These are phyloP conservation scores for Zygoascus bituminiphila DNA, from an alignment of 805 yeast species.

Conservation along the genomic window DNA sequence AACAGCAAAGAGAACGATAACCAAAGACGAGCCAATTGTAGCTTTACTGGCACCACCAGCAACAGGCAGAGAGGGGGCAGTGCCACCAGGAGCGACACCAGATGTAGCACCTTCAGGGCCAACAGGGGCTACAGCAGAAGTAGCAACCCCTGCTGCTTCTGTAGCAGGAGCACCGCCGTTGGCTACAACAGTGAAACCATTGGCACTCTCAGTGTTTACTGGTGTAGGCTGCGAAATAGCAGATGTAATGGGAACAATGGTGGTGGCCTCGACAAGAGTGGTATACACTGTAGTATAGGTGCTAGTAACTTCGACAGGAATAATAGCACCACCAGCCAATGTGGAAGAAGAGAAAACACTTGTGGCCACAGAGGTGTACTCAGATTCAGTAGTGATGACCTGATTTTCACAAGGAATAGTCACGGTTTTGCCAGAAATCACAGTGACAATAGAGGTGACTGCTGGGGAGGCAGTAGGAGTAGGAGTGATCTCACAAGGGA, in stretches of 20 bases:
- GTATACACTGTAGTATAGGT: conserved; percentile 7
- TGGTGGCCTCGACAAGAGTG: conserved; percentile 10
- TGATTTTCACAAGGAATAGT: conserved; percentile 2
- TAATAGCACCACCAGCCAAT: conserved; percentile 8
- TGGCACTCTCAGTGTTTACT: conserved; percentile 1
- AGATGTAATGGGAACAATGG: conserved; percentile 15
- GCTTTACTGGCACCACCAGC: neutral
- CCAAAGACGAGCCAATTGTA: neutral
- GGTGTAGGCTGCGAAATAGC: conserved; percentile 10
- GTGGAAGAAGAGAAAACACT: conserved; percentile 7
- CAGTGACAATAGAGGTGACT: conserved; percentile 6
- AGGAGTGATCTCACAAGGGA: neutral
- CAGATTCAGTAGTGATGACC: neutral
- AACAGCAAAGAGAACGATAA: neutral
- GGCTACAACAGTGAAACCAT: conserved; percentile 5
- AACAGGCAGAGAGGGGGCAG: neutral
- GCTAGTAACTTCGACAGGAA: conserved; percentile 9
- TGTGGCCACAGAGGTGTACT: conserved; percentile 3
- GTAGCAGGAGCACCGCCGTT: conserved; percentile 1
- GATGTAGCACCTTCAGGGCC: conserved; percentile 1
- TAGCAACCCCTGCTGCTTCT: neutral
- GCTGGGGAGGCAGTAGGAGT: conserved; percentile 10
- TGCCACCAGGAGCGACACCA: conserved; percentile 7
- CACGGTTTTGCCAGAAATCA: conserved; percentile 5
- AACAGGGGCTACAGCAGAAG: neutral